These are phyloP conservation scores for Leptomonas pyrrhocoris DNA, from an alignment of 208 protist species.

Conservation along the genomic window DNA sequence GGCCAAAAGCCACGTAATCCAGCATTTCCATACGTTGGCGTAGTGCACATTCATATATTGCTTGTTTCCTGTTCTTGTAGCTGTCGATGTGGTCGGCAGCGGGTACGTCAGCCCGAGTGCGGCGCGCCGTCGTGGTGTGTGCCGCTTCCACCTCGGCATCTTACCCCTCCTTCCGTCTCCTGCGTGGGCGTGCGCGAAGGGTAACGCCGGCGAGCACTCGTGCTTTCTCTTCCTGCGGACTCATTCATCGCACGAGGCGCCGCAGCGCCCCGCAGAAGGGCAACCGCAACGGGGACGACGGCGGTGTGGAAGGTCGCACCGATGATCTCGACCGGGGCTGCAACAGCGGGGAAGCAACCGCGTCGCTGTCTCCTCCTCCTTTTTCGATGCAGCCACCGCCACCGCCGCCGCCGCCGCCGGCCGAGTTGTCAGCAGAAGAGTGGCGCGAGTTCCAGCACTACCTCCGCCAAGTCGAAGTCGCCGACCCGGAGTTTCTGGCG, in stretches of 20 bases:
- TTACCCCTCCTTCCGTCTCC: too few species aligned
- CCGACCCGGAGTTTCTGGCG: conserved; percentile 14
- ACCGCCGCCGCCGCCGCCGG: background rate
- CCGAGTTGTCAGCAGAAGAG: background rate
- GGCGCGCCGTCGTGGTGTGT: background rate
- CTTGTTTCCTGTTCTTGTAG: too few species aligned
- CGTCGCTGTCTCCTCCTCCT: conserved; percentile 8
- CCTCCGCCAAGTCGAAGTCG: conserved; percentile 16
- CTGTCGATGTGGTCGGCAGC: background rate
- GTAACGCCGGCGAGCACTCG: background rate
- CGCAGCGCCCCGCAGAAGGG: background rate
- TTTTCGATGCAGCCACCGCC: background rate
- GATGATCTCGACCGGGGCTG: background rate
- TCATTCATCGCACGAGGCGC: background rate
- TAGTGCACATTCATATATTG: too few species aligned
- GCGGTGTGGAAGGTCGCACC: conserved; percentile 7
- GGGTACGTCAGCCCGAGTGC: background rate
- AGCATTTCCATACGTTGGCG: too few species aligned
- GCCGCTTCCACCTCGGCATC: too few species aligned
- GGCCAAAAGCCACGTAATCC: too few species aligned
- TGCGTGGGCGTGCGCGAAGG: too few species aligned
- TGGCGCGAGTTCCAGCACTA: conserved; percentile 19
- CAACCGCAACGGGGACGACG: background rate
- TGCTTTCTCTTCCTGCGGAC: background rate
- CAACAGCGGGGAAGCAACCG: background rate